Conservation (phyloP, 2,329 filamentous ascomycete species). For the Diplodia intermedia region DNA sequence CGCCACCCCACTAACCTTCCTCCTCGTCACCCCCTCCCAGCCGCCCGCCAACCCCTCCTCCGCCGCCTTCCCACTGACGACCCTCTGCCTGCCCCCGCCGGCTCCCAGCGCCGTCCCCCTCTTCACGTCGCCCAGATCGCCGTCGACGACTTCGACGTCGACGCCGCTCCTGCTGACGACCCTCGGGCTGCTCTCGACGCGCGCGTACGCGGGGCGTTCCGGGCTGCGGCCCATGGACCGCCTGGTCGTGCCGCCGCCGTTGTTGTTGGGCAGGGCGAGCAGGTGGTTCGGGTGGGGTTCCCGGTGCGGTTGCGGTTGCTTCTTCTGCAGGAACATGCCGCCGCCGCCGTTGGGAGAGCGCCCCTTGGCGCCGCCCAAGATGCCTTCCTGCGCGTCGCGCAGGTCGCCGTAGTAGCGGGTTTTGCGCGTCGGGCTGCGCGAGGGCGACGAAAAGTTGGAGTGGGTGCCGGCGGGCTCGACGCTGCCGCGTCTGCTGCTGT, state of each 20-base stretch:
- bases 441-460: not conserved
- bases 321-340: slow-evolving; percentile 39
- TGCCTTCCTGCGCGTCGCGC: slow-evolving; percentile 50
- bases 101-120: slow-evolving; percentile 30
- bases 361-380: slow-evolving; percentile 39
- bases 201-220: slow-evolving; percentile 42
- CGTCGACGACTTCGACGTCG: slow-evolving; percentile 54
- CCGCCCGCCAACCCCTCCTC: slow-evolving; percentile 69
- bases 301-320: slow-evolving; percentile 36
- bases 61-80: slow-evolving; percentile 75
- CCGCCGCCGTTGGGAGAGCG: not conserved
- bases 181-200: slow-evolving; percentile 47
- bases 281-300: slow-evolving; percentile 40
- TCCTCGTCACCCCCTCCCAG: slow-evolving; percentile 42
- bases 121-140: slow-evolving; percentile 46
- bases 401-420: slow-evolving; percentile 58
- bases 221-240: slow-evolving; percentile 42
- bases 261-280: slow-evolving; percentile 29
- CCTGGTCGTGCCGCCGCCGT: slow-evolving; percentile 33
- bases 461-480: slow-evolving; percentile 28
- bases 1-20: slow-evolving; percentile 52
- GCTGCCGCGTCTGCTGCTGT: slow-evolving; percentile 12
- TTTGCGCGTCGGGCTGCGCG: slow-evolving; percentile 39
- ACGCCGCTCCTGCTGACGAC: slow-evolving; percentile 57
- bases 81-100: slow-evolving; percentile 48